Evolutionary conservation across 139 green algal species (phyloP), one percentile per base, ranked within the genome.

Genomic region (Coelastrella sp.): DNA sequence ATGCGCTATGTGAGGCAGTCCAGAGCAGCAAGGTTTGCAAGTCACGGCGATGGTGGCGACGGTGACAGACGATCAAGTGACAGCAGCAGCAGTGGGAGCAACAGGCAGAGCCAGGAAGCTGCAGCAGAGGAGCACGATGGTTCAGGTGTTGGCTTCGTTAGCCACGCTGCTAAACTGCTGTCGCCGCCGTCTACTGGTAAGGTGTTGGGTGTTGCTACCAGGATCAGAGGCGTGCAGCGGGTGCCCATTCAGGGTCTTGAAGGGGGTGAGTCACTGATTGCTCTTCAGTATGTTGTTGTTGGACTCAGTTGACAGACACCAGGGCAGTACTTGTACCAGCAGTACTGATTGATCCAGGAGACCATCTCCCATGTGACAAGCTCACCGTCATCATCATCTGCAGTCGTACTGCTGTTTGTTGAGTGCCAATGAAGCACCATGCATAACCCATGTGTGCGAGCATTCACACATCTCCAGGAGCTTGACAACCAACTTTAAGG

Each of bases 151-250:
- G 68, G 41, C n/a, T 19, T 19, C 37, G 37, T 30, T 13, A 32
- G 68, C n/a, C 21, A 51, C 19, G 68, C 4, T 76, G 41, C n/a
- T 63, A 41, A 15, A 23, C 43, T 79, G 41, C 71, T 79, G 43
- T 63, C 71, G 9, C 71, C 71, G 43, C 71, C 71, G 15, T 79
- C 71, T 2, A 79, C 71, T 35, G 40, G 41, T 9, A 64, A 64
- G 53, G 62, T 19, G 7, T 41, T 27, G 62, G 62, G 8, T 69
- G 62, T 25, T 17, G 40, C 50, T 17, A 15, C 68, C 7, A 17
- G 68, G 3, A 32, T 38, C 11, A 37, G 25, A 5, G 21, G 68
- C 40, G 53, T 51, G 40, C 37, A 32, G 68, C 35, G 25, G 1
- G 15, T 63, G 71, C 71, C 40, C 30, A 60, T 79, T 35, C 15